These are phyloP conservation scores for Pythium folliculosum DNA, from an alignment of 352 stramenopile genomes.

Conservation along the genomic window DNA sequence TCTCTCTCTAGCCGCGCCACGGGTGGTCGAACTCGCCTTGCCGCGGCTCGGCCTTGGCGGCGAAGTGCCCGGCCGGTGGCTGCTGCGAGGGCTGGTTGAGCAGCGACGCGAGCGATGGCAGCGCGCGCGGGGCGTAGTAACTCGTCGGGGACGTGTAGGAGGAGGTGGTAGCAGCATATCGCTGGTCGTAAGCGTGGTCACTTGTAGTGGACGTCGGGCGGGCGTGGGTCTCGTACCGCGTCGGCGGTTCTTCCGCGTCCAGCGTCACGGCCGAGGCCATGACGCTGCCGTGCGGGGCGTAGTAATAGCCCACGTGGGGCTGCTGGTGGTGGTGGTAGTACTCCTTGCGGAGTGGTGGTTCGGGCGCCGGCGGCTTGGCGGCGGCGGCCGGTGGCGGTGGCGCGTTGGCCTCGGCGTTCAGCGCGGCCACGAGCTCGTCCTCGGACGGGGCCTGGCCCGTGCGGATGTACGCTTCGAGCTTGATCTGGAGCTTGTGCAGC, in stretches of 20 bases:
- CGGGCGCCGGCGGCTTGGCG: not conserved
- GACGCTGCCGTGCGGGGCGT: conserved; percentile 17
- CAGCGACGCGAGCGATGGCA: conserved; percentile 22
- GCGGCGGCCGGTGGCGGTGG: not conserved
- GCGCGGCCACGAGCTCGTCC: conserved; percentile 11
- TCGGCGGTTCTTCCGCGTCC: conserved; percentile 14
- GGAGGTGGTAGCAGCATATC: conserved; percentile 3
- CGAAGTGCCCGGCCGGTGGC: not conserved
- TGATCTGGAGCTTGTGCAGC: conserved; percentile 69
- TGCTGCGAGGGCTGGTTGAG: conserved; percentile 19
- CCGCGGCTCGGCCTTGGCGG: not conserved
- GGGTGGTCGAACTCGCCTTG: conserved; percentile 6
- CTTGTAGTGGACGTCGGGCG: not conserved
- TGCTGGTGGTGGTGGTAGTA: conserved; percentile 6
- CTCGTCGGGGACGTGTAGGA: conserved; percentile 8
- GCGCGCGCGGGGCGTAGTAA: conserved; percentile 14
- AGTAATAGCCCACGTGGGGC: conserved; percentile 8
- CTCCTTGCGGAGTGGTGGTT: not conserved
- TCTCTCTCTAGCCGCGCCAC: not conserved
- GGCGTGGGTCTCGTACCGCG: conserved; percentile 12
- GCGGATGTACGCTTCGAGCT: conserved; percentile 55
- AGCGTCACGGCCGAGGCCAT: conserved; percentile 23
- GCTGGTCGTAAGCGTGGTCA: conserved; percentile 22
- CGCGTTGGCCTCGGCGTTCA: not conserved
- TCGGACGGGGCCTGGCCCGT: conserved; percentile 46